phyloP scores from a whole-genome alignment of 805 yeast species.

The Cyberlindnera mycetangii region DNA sequence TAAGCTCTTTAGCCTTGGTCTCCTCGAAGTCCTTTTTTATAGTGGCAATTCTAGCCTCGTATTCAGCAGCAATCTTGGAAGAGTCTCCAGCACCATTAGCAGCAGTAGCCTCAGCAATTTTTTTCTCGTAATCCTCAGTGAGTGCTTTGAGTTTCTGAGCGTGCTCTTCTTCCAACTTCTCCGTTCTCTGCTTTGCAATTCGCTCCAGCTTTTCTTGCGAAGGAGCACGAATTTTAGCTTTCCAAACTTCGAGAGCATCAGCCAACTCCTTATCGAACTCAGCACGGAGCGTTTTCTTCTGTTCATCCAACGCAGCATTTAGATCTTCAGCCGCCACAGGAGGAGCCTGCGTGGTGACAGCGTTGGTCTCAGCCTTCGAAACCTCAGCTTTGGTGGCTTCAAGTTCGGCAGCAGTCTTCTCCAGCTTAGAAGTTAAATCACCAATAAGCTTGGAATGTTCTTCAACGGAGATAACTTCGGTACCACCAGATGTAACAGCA shows the following conservation, averaged over 20 bases:
- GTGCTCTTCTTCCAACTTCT: slow-evolving; percentile 27
- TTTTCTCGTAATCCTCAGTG: slow-evolving; percentile 28
- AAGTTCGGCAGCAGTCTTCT: slow-evolving; percentile 3
- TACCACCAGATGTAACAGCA: not conserved
- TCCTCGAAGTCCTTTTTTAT: slow-evolving; percentile 30
- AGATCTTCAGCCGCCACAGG: slow-evolving; percentile 2
- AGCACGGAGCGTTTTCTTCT: slow-evolving; percentile 26
- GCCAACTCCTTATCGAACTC: slow-evolving; percentile 27
- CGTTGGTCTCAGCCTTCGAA: slow-evolving; percentile 7
- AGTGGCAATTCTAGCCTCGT: slow-evolving; percentile 30
- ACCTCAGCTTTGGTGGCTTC: slow-evolving; percentile 4
- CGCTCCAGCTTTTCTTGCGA: slow-evolving; percentile 33
- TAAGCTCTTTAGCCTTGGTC: slow-evolving; percentile 18
- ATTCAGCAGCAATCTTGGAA: slow-evolving; percentile 25
- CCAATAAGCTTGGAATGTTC: slow-evolving; percentile 9
- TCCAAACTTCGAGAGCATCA: slow-evolving; percentile 24
- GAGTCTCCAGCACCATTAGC: slow-evolving; percentile 2
- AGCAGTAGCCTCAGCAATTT: slow-evolving; percentile 25
- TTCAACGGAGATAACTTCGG: slow-evolving; percentile 5
- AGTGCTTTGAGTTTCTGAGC: slow-evolving; percentile 28
- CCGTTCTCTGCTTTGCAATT: slow-evolving; percentile 27
- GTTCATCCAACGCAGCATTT: slow-evolving; percentile 24
- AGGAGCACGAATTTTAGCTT: slow-evolving; percentile 36
- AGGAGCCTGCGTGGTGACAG: slow-evolving; percentile 1
- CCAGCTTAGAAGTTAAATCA: slow-evolving; percentile 6